Percentiles rank a stretch among this genome's conserved stretches.
These are phyloP conservation scores for Pyrenophora teres DNA, from an alignment of 2,329 filamentous ascomycete genomes.

Conservation along the genomic window DNA sequence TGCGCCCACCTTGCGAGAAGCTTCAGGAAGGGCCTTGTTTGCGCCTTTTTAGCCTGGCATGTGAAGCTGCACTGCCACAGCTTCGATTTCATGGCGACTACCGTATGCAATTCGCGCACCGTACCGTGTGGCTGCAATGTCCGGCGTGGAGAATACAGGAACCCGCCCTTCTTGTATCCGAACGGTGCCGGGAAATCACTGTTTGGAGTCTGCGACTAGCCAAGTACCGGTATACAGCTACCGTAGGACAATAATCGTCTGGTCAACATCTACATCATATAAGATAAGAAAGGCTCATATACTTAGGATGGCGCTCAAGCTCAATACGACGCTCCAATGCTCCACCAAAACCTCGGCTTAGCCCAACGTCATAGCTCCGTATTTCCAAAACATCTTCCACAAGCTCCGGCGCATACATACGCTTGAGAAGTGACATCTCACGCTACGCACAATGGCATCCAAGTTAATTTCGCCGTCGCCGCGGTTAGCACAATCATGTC, in stretches of 20 bases:
- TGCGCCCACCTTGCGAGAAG: constrained; percentile 24
- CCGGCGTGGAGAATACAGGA: neutral
- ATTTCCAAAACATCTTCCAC: constrained; percentile 4
- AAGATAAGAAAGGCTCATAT: no score
- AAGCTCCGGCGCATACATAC: no score
- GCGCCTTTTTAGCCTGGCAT: constrained; percentile 7
- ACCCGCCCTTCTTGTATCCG: no score
- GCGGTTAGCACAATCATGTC: constrained; percentile 25
- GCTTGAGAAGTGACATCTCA: neutral
- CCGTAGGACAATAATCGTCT: no score
- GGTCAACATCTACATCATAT: no score
- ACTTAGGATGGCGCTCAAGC: no score
- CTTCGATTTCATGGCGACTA: neutral
- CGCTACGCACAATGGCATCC: constrained; percentile 31
- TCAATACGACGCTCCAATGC: neutral
- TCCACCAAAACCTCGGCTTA: constrained; percentile 31
- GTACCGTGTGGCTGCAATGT: neutral
- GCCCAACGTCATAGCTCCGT: constrained; percentile 37
- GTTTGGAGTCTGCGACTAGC: no score
- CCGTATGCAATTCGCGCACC: neutral
- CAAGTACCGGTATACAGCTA: no score
- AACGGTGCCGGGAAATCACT: no score
- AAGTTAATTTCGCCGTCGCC: constrained; percentile 27
- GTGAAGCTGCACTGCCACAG: constrained; percentile 8
- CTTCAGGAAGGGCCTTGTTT: constrained; percentile 23